Conservation (phyloP, 2,329 filamentous ascomycete species). For the Ceratocystis harringtonii region DNA sequence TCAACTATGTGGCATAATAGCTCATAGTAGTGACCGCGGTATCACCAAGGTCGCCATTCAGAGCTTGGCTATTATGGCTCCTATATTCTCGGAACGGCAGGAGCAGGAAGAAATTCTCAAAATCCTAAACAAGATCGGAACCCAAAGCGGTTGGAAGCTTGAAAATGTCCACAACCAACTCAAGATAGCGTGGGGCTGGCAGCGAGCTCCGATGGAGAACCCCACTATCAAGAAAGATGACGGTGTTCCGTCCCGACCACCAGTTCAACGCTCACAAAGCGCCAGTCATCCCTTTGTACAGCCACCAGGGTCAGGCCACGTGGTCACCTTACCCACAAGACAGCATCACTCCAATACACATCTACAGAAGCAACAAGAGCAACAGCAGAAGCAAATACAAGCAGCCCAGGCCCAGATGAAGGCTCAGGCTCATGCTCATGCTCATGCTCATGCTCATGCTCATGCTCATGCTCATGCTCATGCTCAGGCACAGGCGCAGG, state of each 20-base stretch:
- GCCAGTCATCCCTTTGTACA: background rate
- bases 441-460: background rate
- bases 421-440: constrained; percentile 5
- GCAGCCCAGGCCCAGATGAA: constrained; percentile 14
- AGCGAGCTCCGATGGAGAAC: constrained; percentile 19
- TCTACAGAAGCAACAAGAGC: constrained; percentile 16
- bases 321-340: constrained; percentile 8
- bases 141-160: constrained; percentile 65
- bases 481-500: background rate
- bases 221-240: background rate
- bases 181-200: constrained; percentile 65
- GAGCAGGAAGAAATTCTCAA: constrained; percentile 70
- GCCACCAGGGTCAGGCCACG: background rate
- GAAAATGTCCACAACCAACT: constrained; percentile 58
- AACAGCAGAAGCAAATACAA: constrained; percentile 16
- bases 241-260: background rate
- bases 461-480: constrained; percentile 12
- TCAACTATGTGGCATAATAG: constrained; percentile 78
- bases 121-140: constrained; percentile 61
- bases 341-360: constrained; percentile 12
- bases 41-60: constrained; percentile 66
- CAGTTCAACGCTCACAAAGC: constrained; percentile 4
- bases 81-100: constrained; percentile 49
- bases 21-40: constrained; percentile 67
- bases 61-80: constrained; percentile 62